Base-by-base conservation (phyloP, 2,329 filamentous ascomycete species). In the Talaromyces atroroseus region DNA sequence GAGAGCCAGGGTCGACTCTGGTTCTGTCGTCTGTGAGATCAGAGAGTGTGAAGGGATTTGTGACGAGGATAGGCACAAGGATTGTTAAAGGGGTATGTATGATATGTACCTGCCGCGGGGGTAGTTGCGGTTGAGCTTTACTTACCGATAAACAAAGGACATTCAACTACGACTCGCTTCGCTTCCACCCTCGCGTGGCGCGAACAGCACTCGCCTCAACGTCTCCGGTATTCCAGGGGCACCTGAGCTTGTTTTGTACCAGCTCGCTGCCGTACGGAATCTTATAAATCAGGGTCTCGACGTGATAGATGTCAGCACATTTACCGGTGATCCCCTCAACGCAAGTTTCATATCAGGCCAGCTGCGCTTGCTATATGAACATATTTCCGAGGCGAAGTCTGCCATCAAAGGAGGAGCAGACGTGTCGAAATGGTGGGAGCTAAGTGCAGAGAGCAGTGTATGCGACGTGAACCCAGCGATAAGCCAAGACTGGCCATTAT, bases 31-130 rank as follows among this genome's bases (percentile, higher is more conserved):
- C 92, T 14, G 82, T 88, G 56, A 84, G 92, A 56, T 92, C 90
- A 55, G 94, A 99, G 76, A 85, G 83, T 63, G 85, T 97, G 60
- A 99, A 99, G 72, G 94, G 94, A 18, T 89, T 90, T 65, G 84
- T 97, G 59, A 97, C 92, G 1, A 84, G 94, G 54, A 84, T 95
- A 36, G 94, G 94, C 40, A 90, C 90, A n/a, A 85, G 88, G 52
- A 87, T 99, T 61, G 87, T 95, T 61, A 96, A 95, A 71, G 92
- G 91, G 62, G 89, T 92, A 78, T 64, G 86, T 80, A 47, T 44
- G 49, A 20, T 48, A 8, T 46, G 11, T 29, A 46, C 18, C 5
- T 46, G 23, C 23, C 44, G n/a, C n/a, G n/a, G 10, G 44, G 3
- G 21, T 24, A 16, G n/a, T 20, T 20, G n/a, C 2, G 23, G n/a